phyloP scores from a whole-genome alignment of 1,284 basidiomycete species.

The Leccinum huronense region DNA sequence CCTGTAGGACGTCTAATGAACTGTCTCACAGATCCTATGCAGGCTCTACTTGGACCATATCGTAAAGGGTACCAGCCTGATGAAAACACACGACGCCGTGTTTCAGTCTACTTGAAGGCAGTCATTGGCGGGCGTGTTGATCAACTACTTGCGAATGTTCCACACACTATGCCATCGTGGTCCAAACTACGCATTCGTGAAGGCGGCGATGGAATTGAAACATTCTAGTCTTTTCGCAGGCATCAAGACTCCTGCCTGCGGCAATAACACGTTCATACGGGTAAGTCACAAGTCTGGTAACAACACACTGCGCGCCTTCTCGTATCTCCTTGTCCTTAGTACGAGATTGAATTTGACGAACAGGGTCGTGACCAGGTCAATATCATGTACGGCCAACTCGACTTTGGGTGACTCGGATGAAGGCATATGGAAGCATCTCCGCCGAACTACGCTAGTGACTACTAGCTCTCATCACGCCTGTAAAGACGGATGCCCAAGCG shows the following conservation, averaged over 20 bases:
- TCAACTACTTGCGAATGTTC: background rate
- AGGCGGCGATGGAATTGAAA: background rate
- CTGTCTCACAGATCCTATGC: too few relatives aligned
- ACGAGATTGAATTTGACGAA: background rate
- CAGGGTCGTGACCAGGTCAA: too few relatives aligned
- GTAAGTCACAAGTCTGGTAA: background rate
- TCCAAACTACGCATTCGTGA: background rate
- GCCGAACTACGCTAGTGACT: background rate
- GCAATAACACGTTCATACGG: background rate
- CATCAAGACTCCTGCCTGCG: background rate
- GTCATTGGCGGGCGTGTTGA: background rate
- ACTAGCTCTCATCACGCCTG: background rate
- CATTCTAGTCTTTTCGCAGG: background rate
- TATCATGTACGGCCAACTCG: background rate
- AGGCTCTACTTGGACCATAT: too few relatives aligned
- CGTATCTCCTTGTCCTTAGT: background rate
- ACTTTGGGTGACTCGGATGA: background rate
- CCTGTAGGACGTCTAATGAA: too few relatives aligned
- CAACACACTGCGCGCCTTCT: background rate
- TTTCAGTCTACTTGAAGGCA: background rate
- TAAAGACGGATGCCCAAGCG: background rate
- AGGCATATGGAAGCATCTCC: background rate
- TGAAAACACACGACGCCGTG: background rate
- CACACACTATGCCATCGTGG: background rate
- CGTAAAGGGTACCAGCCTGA: background rate